Base-by-base conservation (phyloP, 2,329 filamentous ascomycete species). In the Ascochyta pisi region DNA sequence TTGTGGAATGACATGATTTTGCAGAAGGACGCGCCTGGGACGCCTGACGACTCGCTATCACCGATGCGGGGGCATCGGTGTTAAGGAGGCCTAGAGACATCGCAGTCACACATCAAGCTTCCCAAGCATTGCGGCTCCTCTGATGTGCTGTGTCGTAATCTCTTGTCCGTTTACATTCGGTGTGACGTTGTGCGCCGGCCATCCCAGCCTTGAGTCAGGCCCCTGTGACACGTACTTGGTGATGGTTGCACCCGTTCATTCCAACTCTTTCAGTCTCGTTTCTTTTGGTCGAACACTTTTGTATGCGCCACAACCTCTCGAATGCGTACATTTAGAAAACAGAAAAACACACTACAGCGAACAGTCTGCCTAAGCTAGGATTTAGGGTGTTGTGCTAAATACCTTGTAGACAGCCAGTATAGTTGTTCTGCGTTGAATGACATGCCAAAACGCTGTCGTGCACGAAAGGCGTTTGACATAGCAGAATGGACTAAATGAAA, bases 31-130 rank as follows among this genome's bases (percentile, higher is more conserved):
- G 16, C 27, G n/a, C 35, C 6, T 29, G 45, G 2, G 19, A 15
- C 13, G 19, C 22, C 26, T 40, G 34, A 34, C 41, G 33, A 34
- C 24, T 7, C 33, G 15, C 15, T 53, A 38, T 48, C 24, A 39
- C 44, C 44, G 43, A 29, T 54, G 37, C 50, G 37, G 31, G 37
- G 43, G 29, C 16, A 35, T 3, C 50, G 38, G 50, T 12, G 24
- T 7, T 43, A 47, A 37, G 29, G 41, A n/a, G 9, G 16, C 34
- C 16, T 33, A 42, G 8, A 49, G 3, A 19, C 24, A 13, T 33
- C 13, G 24, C 15, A 16, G 31, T 24, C 16, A 31, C 2, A 27
- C 8, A 8, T 16, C 33, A 50, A 43, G 48, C 48, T 38, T 43
- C 29, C 6, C 15, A 37, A 50, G 39, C 46, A 15, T 42, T 42